These are phyloP conservation scores for Fusarium sp. DNA, from an alignment of 2,329 filamentous ascomycete species.

Conservation along the genomic window DNA sequence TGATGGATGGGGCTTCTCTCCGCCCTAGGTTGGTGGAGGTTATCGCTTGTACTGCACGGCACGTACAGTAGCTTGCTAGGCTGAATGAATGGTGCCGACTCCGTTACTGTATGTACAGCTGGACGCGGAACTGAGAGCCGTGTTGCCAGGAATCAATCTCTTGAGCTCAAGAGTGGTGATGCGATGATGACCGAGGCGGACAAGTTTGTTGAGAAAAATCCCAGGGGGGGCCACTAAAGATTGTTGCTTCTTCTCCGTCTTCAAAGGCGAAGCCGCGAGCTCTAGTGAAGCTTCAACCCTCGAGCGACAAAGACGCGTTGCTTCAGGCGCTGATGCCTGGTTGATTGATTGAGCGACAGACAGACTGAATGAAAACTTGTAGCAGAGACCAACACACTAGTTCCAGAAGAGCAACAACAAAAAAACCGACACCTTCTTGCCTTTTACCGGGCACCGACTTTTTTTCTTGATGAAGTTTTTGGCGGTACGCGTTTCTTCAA, in stretches of 20 bases:
- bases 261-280: constrained; percentile 4
- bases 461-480: not conserved
- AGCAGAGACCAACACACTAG: not conserved
- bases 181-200: constrained; percentile 9
- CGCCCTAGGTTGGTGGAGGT: constrained; percentile 17
- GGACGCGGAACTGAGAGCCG: constrained; percentile 23
- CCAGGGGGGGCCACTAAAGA: not conserved
- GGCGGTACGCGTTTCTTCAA: not conserved
- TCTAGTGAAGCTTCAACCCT: constrained; percentile 27
- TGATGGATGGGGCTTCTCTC: constrained; percentile 24
- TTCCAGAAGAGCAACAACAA: not conserved
- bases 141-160: constrained; percentile 17
- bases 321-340: constrained; percentile 1
- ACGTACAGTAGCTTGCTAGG: not conserved
- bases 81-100: not conserved
- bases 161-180: constrained; percentile 7
- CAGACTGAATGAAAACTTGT: not conserved
- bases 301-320: constrained; percentile 23
- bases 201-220: constrained; percentile 10
- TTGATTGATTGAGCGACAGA: not conserved
- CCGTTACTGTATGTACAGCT: constrained; percentile 13
- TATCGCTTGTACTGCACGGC: constrained; percentile 21
- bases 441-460: not conserved
- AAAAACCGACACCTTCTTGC: not conserved
- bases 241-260: constrained; percentile 3